Conservation (phyloP, 768 basidiomycete genomes). For the Glaciozyma antarctica region DNA sequence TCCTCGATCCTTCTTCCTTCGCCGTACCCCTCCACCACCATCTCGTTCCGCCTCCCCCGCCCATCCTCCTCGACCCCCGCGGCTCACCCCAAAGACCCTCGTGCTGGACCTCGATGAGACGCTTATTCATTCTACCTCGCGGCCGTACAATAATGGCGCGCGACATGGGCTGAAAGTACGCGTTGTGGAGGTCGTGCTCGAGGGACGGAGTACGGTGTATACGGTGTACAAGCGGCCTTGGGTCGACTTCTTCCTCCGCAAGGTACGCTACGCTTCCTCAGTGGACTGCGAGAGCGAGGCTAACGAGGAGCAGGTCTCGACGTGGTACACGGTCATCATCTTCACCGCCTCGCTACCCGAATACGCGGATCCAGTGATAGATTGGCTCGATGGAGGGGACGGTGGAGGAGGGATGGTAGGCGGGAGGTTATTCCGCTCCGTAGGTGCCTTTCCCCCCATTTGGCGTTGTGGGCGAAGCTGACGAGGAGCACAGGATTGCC, state of each 20-base stretch:
- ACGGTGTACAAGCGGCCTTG: conserved; percentile 98
- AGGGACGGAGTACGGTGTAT: conserved; percentile 79
- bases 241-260: conserved; percentile 86
- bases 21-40: neutral
- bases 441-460: conserved; percentile 28
- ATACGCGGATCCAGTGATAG: conserved; percentile 98
- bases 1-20: neutral
- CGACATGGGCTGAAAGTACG: conserved; percentile 46
- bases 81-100: conserved; percentile 81
- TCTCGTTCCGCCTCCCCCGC: neutral
- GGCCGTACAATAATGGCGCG: conserved; percentile 42
- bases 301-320: conserved; percentile 62
- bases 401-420: conserved; percentile 73
- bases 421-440: conserved; percentile 84
- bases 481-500: conserved; percentile 64
- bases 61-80: conserved; percentile 34
- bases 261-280: conserved; percentile 46
- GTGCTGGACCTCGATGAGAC: conserved; percentile 98
- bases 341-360: conserved; percentile 99
- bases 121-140: conserved; percentile 90
- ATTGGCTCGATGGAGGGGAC: conserved; percentile 77
- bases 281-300: neutral
- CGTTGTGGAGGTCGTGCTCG: conserved; percentile 85
- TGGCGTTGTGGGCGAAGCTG: neutral
- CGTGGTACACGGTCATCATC: conserved; percentile 97